Evolutionary conservation across 2,329 filamentous ascomycete genomes (phyloP), one percentile per base, ranked within the genome.

Genomic region (Aureobasidium vineae): DNA sequence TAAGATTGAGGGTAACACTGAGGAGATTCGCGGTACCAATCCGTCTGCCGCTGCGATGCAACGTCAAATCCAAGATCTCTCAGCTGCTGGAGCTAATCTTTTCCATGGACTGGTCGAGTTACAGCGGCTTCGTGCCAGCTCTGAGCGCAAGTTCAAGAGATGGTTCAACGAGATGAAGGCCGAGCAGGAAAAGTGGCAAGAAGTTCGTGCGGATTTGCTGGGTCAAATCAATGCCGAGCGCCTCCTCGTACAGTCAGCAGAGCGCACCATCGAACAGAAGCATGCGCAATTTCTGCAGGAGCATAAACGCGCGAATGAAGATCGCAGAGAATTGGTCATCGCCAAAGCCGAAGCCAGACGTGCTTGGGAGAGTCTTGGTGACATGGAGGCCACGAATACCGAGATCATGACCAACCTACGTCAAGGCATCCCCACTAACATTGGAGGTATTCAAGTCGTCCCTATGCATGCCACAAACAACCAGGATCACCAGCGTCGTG

Each of bases 21-120:
- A 92, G 64, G 92, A 97, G 70, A 85, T 97, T 45, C 88, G 90
- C 70, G 84, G 88, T 15, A 91, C 96, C 71, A 71, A 75, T 2
- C 91, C 94, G 0, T 80, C 98, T 31, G 92, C 89, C 54, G 88
- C 93, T 68, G 93, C 97, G 74, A 86, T 98, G 73, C 91, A 92
- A 13, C 88, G 95, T 38, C 95, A 99, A 76, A 94, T 99, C 63
- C 97, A 92, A 0, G 95, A 99, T 75, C 83, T 99, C n/a, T 97
- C 95, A 31, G 95, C 95, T 8, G 95, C 95, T 0, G 95, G 95
- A 15, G 95, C 95, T 5, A 99, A 99, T 72, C 83, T 99, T 0
- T 99, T 99, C 77, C 95, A 99, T 76, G 95, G 95, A 11, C 93
- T 99, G 0, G 95, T 99, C 3, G 95, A 99, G 77, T 82, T 99